These are phyloP conservation scores for Tulasnella sp. DNA, from an alignment of 768 basidiomycete genomes.

Conservation along the genomic window DNA sequence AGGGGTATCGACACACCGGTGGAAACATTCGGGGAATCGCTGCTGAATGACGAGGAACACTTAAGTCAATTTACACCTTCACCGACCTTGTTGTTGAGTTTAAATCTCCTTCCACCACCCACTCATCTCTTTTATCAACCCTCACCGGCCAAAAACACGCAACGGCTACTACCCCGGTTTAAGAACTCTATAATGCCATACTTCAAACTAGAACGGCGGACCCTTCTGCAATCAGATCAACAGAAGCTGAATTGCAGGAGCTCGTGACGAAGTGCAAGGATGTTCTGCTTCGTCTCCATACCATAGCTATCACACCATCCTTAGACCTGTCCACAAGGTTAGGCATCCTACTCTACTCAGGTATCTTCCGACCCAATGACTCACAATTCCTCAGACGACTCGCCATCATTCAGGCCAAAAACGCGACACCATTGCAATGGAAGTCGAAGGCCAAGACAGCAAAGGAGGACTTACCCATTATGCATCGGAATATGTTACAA, in stretches of 20 bases:
- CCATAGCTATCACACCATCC: background rate
- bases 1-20: too few species aligned
- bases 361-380: background rate
- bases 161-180: background rate
- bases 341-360: background rate
- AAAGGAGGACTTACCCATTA: constrained; percentile 52
- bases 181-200: constrained; percentile 10
- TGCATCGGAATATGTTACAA: constrained; percentile 50
- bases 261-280: background rate
- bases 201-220: background rate
- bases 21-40: too few species aligned
- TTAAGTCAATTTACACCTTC: background rate
- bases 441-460: constrained; percentile 44
- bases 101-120: background rate
- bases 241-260: constrained; percentile 9
- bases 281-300: constrained; percentile 5
- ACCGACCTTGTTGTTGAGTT: background rate
- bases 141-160: background rate
- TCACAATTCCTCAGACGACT: constrained; percentile 24
- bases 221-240: background rate
- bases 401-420: constrained; percentile 85
- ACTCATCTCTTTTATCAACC: background rate
- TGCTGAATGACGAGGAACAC: background rate
- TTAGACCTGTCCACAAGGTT: constrained; percentile 2
- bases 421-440: constrained; percentile 65